A percentile compares a stretch with the other conserved stretches of the same genome.
These are phyloP conservation scores for Sarocladium strictum DNA, from an alignment of 2,329 filamentous ascomycete genomes.

Conservation along the genomic window DNA sequence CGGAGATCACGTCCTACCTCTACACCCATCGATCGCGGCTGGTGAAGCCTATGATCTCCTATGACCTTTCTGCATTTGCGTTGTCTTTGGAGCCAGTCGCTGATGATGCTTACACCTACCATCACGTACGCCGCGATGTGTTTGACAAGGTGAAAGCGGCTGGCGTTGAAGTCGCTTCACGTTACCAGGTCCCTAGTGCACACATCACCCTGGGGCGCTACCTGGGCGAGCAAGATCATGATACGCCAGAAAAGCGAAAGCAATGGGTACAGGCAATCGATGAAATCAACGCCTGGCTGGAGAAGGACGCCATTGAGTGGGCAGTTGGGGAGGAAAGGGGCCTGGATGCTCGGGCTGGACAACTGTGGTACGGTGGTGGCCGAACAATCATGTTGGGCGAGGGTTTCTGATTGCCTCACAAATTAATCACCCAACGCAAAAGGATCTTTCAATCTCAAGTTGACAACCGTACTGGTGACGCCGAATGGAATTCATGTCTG, in stretches of 20 bases:
- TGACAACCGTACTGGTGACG: conserved; percentile 9
- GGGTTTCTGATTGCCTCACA: conserved; percentile 28
- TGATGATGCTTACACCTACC: conserved; percentile 70
- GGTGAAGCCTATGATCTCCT: conserved; percentile 76
- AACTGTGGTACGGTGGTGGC: conserved; percentile 83
- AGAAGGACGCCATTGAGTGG: conserved; percentile 63
- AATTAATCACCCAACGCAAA: conserved; percentile 10
- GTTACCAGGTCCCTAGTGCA: conserved; percentile 84
- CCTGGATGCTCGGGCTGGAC: conserved; percentile 67
- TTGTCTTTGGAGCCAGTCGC: conserved; percentile 80
- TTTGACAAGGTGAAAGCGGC: conserved; percentile 55
- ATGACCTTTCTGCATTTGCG: conserved; percentile 79
- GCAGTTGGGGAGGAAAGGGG: conserved; percentile 81
- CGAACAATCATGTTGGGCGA: conserved; percentile 59
- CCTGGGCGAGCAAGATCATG: conserved; percentile 60
- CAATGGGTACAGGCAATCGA: conserved; percentile 67
- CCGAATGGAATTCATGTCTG: conserved; percentile 10
- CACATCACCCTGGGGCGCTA: conserved; percentile 87
- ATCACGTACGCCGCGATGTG: conserved; percentile 79
- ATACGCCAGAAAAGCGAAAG: conserved; percentile 50
- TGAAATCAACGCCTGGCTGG: conserved; percentile 69
- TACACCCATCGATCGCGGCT: conserved; percentile 64
- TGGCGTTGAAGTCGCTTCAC: conserved; percentile 65
- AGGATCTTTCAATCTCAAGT: neutral
- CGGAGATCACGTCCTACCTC: conserved; percentile 60